Percentiles rank a stretch among this genome's conserved stretches.
These are phyloP conservation scores for Epichloe gansuensis DNA, from an alignment of 2,329 filamentous ascomycete species.

Conservation along the genomic window DNA sequence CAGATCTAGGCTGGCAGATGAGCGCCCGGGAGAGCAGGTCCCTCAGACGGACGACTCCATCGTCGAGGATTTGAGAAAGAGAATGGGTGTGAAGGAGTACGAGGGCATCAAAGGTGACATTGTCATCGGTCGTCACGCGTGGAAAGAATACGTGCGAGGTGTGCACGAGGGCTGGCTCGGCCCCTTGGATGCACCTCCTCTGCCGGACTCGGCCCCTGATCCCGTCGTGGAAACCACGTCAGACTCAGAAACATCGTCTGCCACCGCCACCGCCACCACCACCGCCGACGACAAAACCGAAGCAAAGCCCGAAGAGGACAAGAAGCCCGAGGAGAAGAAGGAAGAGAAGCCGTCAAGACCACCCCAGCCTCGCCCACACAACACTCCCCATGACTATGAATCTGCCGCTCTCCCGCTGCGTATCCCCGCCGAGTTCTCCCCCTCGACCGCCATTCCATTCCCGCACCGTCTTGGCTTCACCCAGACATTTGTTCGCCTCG, in stretches of 20 bases:
- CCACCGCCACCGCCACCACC: constrained; percentile 10
- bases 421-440: constrained; percentile 56
- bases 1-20: constrained; percentile 49
- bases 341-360: constrained; percentile 42
- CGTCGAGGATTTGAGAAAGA: constrained; percentile 49
- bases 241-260: constrained; percentile 7
- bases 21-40: constrained; percentile 35
- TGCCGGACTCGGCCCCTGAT: constrained; percentile 13
- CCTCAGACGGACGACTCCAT: constrained; percentile 38
- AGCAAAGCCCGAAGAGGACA: constrained; percentile 25
- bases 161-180: constrained; percentile 95
- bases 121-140: constrained; percentile 79
- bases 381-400: constrained; percentile 59
- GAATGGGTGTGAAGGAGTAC: constrained; percentile 56
- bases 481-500: constrained; percentile 75
- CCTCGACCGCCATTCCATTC: constrained; percentile 59
- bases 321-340: constrained; percentile 28
- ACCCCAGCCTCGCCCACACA: constrained; percentile 59
- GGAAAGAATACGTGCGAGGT: constrained; percentile 94
- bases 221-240: constrained; percentile 13
- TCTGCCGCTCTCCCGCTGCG: constrained; percentile 48
- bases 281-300: constrained; percentile 9
- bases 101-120: constrained; percentile 70
- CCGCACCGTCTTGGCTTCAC: constrained; percentile 88
- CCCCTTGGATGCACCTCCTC: constrained; percentile 52